Evolutionary conservation across 345 rosid species (phyloP).

Genomic region (Salix udensis): DNA sequence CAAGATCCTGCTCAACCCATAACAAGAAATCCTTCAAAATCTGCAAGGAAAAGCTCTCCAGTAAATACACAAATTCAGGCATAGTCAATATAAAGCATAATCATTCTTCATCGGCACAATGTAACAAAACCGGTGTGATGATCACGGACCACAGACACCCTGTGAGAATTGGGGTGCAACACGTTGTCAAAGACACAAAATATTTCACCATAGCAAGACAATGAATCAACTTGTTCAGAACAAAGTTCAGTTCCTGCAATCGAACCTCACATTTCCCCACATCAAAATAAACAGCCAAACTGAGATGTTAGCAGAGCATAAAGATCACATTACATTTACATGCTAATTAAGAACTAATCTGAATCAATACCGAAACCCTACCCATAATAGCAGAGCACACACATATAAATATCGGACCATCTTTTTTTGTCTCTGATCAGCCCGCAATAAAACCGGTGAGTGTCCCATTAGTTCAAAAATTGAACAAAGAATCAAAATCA

Average conservation of each 20-base stretch:
- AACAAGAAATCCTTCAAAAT: conserved; percentile 79
- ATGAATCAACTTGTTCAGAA: background rate
- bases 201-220: background rate
- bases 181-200: background rate
- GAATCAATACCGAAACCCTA: background rate
- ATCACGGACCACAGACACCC: background rate
- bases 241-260: background rate
- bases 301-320: background rate
- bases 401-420: background rate
- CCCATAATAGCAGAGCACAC: background rate
- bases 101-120: background rate
- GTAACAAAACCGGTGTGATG: background rate
- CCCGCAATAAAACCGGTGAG: background rate
- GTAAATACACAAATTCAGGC: conserved; percentile 12
- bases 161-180: background rate
- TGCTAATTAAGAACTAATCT: background rate
- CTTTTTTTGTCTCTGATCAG: background rate
- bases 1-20: conserved; percentile 95
- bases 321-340: background rate
- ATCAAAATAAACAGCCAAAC: background rate
- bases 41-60: conserved; percentile 40
- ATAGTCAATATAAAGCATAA: background rate
- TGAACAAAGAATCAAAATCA: background rate
- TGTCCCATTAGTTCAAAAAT: background rate
- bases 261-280: background rate